These are phyloP conservation scores for Hypoxylon sp. DNA, from an alignment of 2,329 filamentous ascomycete species.

Conservation along the genomic window DNA sequence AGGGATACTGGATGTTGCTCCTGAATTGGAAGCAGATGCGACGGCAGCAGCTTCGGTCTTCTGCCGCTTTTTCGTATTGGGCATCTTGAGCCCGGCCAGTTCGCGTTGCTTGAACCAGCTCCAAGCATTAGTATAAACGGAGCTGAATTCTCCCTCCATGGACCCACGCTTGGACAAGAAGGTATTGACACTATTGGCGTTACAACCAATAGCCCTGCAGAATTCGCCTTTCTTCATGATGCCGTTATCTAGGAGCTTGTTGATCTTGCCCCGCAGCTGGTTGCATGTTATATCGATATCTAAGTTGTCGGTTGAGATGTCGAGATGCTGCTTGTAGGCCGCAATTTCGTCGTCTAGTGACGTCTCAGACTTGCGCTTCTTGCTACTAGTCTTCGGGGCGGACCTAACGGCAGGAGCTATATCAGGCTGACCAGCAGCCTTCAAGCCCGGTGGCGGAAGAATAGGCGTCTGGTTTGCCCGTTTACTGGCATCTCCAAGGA, in stretches of 20 bases:
- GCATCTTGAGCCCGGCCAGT: conserved; percentile 45
- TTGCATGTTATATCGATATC: conserved; percentile 36
- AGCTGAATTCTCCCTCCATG: conserved; percentile 34
- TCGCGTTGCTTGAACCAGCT: conserved; percentile 47
- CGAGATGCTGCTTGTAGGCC: conserved; percentile 48
- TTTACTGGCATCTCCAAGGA: conserved; percentile 24
- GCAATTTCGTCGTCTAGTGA: conserved; percentile 48
- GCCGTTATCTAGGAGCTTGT: conserved; percentile 43
- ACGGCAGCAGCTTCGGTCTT: conserved; percentile 37
- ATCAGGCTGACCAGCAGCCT: conserved; percentile 10
- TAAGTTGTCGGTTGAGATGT: conserved; percentile 26
- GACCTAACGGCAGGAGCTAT: neutral
- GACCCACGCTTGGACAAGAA: conserved; percentile 39
- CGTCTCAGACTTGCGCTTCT: conserved; percentile 47
- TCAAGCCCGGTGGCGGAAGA: conserved; percentile 1
- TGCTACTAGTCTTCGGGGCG: conserved; percentile 25
- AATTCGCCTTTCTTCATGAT: conserved; percentile 49
- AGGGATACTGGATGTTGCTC: neutral
- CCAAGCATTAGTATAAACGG: conserved; percentile 38
- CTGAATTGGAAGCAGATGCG: neutral
- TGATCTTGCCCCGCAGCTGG: conserved; percentile 43
- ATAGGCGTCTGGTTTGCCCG: conserved; percentile 19
- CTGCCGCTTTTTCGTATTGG: conserved; percentile 46
- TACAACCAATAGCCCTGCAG: conserved; percentile 36
- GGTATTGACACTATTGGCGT: conserved; percentile 19